Percentiles rank a stretch among this genome's conserved stretches.
Evolutionary conservation across 345 rosid genomes (phyloP).

Genomic region (Corchorus capsularis): DNA sequence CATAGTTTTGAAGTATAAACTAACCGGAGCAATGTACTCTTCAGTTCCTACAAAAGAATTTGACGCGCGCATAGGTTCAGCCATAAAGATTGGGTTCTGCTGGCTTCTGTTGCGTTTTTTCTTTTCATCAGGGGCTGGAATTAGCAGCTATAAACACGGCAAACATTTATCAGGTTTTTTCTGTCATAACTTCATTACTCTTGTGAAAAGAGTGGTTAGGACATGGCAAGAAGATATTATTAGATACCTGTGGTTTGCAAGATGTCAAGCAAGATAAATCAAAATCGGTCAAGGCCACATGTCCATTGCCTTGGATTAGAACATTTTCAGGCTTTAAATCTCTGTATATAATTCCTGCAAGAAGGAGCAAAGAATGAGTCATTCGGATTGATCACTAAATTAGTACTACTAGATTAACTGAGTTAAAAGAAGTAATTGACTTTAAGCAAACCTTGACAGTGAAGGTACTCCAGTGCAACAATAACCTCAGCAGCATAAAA

Average conservation of each 20-base stretch:
- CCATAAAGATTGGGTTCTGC: conserved; percentile 78
- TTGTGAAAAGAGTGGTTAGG: neutral
- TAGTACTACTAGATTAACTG: neutral
- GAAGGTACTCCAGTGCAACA: conserved; percentile 93
- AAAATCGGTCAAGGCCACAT: conserved; percentile 81
- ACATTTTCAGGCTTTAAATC: conserved; percentile 94
- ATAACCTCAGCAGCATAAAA: conserved; percentile 90
- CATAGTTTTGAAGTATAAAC: conserved; percentile 19
- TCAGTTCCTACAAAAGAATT: conserved; percentile 98
- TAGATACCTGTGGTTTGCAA: conserved; percentile 81
- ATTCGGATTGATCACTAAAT: neutral
- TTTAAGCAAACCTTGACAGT: conserved; percentile 73
- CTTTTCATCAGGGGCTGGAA: conserved; percentile 62
- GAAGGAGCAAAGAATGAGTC: neutral
- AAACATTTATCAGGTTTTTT: conserved; percentile 6
- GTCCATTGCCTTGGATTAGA: conserved; percentile 74
- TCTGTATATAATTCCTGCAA: conserved; percentile 82
- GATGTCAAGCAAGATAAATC: conserved; percentile 95
- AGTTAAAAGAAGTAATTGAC: neutral
- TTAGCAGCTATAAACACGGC: conserved; percentile 54
- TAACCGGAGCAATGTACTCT: conserved; percentile 95
- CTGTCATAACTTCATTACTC: neutral
- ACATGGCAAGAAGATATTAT: neutral
- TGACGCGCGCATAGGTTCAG: conserved; percentile 96
- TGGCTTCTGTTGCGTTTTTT: conserved; percentile 52